Conservation (phyloP, 208 protist genomes). For the Trypanosoma scelopori region DNA sequence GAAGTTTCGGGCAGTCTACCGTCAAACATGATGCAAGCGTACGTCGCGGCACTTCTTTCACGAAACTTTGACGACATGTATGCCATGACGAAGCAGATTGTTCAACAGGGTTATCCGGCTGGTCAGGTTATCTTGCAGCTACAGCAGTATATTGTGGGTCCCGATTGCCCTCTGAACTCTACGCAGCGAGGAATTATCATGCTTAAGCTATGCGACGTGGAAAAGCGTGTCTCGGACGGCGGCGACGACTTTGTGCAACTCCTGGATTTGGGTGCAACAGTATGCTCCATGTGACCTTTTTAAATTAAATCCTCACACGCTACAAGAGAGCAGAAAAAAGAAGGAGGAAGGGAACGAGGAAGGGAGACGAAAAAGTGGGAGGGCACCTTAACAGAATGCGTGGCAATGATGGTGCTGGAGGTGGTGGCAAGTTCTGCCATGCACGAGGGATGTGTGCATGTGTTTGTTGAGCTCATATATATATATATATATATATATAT, state of each 20-base stretch:
- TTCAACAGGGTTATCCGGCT: slow-evolving; percentile 74
- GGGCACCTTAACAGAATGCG: too few species aligned
- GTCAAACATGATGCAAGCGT: slow-evolving; percentile 41
- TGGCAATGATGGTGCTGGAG: too few species aligned
- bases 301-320: neutral
- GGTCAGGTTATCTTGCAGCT: slow-evolving; percentile 75
- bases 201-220: slow-evolving; percentile 81
- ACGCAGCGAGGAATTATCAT: slow-evolving; percentile 49
- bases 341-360: neutral
- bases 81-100: slow-evolving; percentile 48
- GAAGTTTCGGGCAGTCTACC: slow-evolving; percentile 87
- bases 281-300: slow-evolving; percentile 23
- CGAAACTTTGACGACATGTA: slow-evolving; percentile 61
- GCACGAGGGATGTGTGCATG: too few species aligned
- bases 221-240: slow-evolving; percentile 75
- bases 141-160: slow-evolving; percentile 65
- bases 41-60: slow-evolving; percentile 54
- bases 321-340: neutral
- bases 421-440: too few species aligned
- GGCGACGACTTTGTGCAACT: slow-evolving; percentile 88
- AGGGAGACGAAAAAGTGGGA: too few species aligned
- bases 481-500: too few species aligned
- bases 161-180: slow-evolving; percentile 60
- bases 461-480: too few species aligned
- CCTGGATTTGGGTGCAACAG: slow-evolving; percentile 65